Conservation (phyloP, 164 flowering plant species). For the Buxus sempervirens region DNA sequence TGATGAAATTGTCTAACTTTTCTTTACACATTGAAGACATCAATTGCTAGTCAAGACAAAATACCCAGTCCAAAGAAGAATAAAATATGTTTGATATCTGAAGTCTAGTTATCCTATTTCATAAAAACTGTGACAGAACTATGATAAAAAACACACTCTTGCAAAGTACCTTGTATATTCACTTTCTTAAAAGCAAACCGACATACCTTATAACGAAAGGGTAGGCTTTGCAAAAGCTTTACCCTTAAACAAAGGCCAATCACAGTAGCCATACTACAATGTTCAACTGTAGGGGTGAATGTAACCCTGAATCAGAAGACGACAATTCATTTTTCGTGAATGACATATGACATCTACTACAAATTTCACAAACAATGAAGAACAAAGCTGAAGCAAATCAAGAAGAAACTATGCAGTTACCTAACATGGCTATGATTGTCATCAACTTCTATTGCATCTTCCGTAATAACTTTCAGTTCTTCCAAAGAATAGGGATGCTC, state of each 20-base stretch:
- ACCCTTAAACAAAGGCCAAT: conserved; percentile 83
- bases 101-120: neutral
- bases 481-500: conserved; percentile 93
- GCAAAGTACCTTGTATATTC: neutral
- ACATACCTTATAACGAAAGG: conserved; percentile 81
- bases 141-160: no score
- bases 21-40: neutral
- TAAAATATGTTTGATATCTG: neutral
- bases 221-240: conserved; percentile 75
- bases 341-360: neutral
- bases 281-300: conserved; percentile 87
- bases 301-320: conserved; percentile 52
- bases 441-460: conserved; percentile 85
- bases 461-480: conserved; percentile 80
- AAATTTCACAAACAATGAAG: neutral
- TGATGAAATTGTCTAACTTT: no score
- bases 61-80: no score
- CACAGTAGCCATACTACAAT: conserved; percentile 82
- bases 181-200: neutral
- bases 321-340: neutral
- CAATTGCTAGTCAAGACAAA: neutral
- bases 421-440: conserved; percentile 55
- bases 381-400: neutral
- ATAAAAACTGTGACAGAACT: neutral
- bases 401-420: conserved; percentile 24